Evolutionary conservation across 495 filamentous ascomycete species (phyloP), one percentile per base, ranked within the genome.

Genomic region (Daldinia loculata): DNA sequence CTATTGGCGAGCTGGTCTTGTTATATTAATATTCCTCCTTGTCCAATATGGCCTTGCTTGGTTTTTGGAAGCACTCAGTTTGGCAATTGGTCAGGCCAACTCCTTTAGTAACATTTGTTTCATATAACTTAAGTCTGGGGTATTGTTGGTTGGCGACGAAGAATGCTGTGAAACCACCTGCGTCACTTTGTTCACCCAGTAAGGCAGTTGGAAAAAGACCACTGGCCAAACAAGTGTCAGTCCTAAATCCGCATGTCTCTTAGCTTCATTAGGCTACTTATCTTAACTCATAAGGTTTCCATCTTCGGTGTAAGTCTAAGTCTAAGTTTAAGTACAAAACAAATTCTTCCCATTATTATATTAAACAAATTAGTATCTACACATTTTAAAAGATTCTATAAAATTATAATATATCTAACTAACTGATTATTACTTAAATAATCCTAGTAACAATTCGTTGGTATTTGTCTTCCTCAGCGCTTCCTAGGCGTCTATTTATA

Each of bases 401-500:
- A 53, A 27, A 3, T 15, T 5, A 26, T 26, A 19, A 55, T 55
- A 9, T 15, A 29, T 29, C 24, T 8, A 34, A 34, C 8, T 34
- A 3, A 29, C 5, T 29, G 5, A 29, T 6, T 29, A 34, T 34
- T 34, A 11, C 11, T 11, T 34, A 3, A 34, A 34, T 34, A 34
- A 34, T 12, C 8, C 9, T 11, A 3, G 9, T 34, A 3, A 34
- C 32, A 3, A 34, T 11, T 34, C 7, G 0, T 34, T n/a, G 22
- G 4, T 30, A 1, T 50, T 45, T 48, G 14, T 39, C 63, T 56
- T 45, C 12, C n/a, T 22, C 41, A 12, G 55, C 55, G 55, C 41
- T 43, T 19, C 39, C n/a, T 6, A 24, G 27, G 6, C 26, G 39
- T 26, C 58, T 68, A 68, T 62, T 68, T 57, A 62, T 68, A 68